Evolutionary conservation across 2,329 filamentous ascomycete species (phyloP), one percentile per base, ranked within the genome.

Genomic region (Septoria linicola): DNA sequence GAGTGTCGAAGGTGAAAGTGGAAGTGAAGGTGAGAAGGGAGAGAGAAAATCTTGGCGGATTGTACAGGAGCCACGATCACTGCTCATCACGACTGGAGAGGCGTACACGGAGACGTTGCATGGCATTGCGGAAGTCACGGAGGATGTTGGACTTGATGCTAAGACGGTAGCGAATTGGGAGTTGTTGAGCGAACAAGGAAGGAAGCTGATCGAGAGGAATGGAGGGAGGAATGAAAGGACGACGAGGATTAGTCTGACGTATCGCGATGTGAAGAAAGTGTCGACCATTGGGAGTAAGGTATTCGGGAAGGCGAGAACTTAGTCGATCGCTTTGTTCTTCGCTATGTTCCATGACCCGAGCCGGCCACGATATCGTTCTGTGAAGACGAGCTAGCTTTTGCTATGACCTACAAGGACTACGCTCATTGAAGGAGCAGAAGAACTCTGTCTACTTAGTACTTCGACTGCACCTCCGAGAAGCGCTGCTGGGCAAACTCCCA

Each of bases 231-330:
- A 81, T 64, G 62, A 74, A 44, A 79, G 88, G 35, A 69, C 73
- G 36, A 83, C 77, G 8, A 80, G 88, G 49, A 81, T 83, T 20
- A 91, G 88, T 70, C 72, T 92, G 59, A 93, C 88, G 1, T 92
- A 93, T 66, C 80, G 92, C 59, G 91, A 97, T 73, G 92, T 97
- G 34, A 72, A 92, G 59, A 88, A 86, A 64, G 87, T 95, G 14
- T 86, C 85, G 6, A 88, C 83, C 60, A 70, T 89, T 17, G 87
- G 86, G 21, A 82, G 75, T 66, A 88, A 83, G 62, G 72, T 91
- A 47, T 83, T 80, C 55, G 76, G 80, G 3, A 66, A 63, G 53
- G 41, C 30, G n/a, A 47, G 40, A 20, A 21, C 34, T n/a, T 53
- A 25, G 49, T 5, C 7, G 8, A 49, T 17, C 17, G 16, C n/a